Conservation (phyloP, 192 early-diverging fungal species). For the Podila epigama region DNA sequence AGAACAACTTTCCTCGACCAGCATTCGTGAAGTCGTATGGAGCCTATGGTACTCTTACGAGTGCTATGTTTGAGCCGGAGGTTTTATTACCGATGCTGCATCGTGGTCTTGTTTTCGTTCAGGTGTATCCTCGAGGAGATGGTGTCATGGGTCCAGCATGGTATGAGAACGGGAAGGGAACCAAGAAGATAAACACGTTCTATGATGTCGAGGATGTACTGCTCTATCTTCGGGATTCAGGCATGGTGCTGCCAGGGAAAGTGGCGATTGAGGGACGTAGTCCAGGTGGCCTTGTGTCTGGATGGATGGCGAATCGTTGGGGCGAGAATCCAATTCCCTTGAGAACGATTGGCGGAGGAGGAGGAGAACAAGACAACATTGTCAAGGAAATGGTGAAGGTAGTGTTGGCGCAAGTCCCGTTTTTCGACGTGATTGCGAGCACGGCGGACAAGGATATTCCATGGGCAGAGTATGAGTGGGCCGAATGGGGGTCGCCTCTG, state of each 20-base stretch:
- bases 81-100: constrained; percentile 12
- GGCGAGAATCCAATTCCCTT: constrained; percentile 10
- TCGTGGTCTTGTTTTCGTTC: constrained; percentile 23
- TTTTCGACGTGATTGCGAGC: constrained; percentile 43
- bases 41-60: constrained; percentile 29
- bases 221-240: constrained; percentile 20
- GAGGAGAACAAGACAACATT: constrained; percentile 5
- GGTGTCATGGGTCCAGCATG: constrained; percentile 26
- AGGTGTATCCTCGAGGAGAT: constrained; percentile 35
- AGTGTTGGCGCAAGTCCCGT: constrained; percentile 39
- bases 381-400: constrained; percentile 46
- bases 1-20: constrained; percentile 22
- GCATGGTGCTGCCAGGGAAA: constrained; percentile 14
- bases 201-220: constrained; percentile 39
- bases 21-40: constrained; percentile 32
- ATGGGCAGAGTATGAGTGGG: constrained; percentile 49
- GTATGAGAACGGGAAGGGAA: constrained; percentile 20
- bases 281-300: constrained; percentile 33
- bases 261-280: constrained; percentile 28
- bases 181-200: constrained; percentile 33
- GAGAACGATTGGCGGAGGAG: background rate
- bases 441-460: constrained; percentile 34
- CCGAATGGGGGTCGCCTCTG: constrained; percentile 45
- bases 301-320: constrained; percentile 45
- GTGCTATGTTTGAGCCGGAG: constrained; percentile 12